Conservation (phyloP, 1,284 basidiomycete species). For the Leccinum colubrinum region DNA sequence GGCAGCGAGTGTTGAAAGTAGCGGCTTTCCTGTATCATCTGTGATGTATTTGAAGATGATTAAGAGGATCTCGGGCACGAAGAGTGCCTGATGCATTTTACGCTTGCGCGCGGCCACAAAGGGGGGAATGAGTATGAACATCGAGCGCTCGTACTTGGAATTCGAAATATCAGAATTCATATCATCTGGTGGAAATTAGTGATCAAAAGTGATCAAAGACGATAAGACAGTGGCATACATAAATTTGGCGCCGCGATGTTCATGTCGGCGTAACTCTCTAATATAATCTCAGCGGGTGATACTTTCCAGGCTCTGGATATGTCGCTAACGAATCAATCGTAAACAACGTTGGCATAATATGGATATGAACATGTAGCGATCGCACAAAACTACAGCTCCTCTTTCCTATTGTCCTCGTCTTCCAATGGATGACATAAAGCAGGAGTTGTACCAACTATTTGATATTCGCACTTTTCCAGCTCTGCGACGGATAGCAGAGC, state of each 20-base stretch:
- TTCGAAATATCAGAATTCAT: not conserved
- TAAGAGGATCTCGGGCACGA: slow-evolving; percentile 22
- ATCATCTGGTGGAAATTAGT: not conserved
- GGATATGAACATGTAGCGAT: not conserved
- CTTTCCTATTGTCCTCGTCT: slow-evolving; percentile 37
- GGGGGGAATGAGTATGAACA: slow-evolving; percentile 10
- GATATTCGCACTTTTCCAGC: slow-evolving; percentile 97
- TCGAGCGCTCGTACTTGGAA: not conserved
- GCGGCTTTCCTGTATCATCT: slow-evolving; percentile 15
- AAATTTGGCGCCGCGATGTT: not conserved
- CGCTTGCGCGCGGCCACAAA: not conserved
- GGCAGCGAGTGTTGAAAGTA: slow-evolving; percentile 16
- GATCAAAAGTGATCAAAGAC: not conserved
- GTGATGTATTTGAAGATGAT: slow-evolving; percentile 22
- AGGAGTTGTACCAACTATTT: slow-evolving; percentile 84
- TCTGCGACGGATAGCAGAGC: slow-evolving; percentile 81
- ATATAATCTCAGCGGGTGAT: not conserved
- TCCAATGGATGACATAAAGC: slow-evolving; percentile 81
- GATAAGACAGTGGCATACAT: not conserved
- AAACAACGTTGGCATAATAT: not conserved
- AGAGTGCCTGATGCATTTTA: slow-evolving; percentile 16
- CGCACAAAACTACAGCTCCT: slow-evolving; percentile 47
- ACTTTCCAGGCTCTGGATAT: not conserved
- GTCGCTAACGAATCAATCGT: not conserved
- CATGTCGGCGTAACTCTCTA: not conserved